Percentiles rank a stretch among this genome's conserved stretches.
These are phyloP conservation scores for Pontederia paniculata DNA, from an alignment of 176 grass and related monocot genomes.

Conservation along the genomic window DNA sequence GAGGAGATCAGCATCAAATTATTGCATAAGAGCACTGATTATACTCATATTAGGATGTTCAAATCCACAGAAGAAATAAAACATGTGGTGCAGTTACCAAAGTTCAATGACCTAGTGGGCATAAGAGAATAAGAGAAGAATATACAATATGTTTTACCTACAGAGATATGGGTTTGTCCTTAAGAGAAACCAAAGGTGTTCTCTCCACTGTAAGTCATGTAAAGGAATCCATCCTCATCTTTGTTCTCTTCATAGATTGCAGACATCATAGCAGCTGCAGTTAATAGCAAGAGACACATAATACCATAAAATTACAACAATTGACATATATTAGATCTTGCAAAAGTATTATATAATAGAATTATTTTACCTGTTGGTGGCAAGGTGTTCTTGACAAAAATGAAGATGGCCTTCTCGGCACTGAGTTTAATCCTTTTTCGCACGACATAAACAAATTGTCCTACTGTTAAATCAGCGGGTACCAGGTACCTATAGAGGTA, in stretches of 20 bases:
- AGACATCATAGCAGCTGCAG: constrained; percentile 69
- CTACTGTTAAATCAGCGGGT: constrained; percentile 64
- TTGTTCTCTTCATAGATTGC: constrained; percentile 83
- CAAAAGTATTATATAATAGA: no score
- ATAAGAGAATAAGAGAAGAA: no score
- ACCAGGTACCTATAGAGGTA: constrained; percentile 51
- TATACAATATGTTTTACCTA: background rate
- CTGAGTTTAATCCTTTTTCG: no score
- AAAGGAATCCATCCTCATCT: constrained; percentile 84
- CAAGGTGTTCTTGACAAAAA: no score
- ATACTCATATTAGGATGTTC: no score
- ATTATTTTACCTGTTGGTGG: constrained; percentile 48
- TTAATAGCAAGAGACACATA: background rate
- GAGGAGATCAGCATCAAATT: no score
- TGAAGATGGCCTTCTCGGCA: no score
- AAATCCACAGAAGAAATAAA: no score
- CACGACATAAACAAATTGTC: constrained; percentile 76
- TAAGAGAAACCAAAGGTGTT: constrained; percentile 60
- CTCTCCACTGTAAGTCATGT: constrained; percentile 96
- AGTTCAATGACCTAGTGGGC: no score
- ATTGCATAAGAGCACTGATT: no score
- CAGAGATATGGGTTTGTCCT: background rate
- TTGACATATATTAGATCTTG: no score
- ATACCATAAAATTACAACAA: background rate
- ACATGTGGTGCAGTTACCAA: no score